Evolutionary conservation across 805 yeast species (phyloP).

Genomic region (Kregervanrija pseudodelftensis): DNA sequence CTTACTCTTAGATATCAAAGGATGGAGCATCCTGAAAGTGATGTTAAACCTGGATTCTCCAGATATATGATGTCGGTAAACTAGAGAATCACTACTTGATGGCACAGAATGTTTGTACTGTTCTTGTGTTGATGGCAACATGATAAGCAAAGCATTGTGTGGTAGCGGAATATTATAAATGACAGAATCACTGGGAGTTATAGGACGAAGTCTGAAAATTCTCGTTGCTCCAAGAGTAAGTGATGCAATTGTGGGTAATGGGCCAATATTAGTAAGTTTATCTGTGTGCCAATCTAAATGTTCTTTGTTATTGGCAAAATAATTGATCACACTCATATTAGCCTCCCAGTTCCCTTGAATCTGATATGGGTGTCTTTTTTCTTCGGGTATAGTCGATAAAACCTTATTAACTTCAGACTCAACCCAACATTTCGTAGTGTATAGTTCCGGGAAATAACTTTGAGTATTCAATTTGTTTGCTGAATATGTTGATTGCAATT

Average conservation of each 20-base stretch:
- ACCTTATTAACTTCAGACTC: conserved; percentile 15
- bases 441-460: conserved; percentile 11
- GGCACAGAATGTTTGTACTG: conserved; percentile 62
- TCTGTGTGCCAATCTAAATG: conserved; percentile 75
- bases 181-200: conserved; percentile 19
- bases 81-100: conserved; percentile 33
- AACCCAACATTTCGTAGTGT: conserved; percentile 9
- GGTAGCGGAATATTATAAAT: conserved; percentile 54
- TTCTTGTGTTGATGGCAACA: conserved; percentile 80
- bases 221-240: conserved; percentile 64
- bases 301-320: conserved; percentile 41
- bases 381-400: conserved; percentile 10
- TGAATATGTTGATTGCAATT: not conserved
- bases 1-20: conserved; percentile 26
- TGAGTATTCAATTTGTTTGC: not conserved
- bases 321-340: conserved; percentile 49
- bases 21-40: conserved; percentile 54
- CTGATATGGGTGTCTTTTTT: conserved; percentile 31
- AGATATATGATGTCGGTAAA: conserved; percentile 35
- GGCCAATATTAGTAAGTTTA: conserved; percentile 64
- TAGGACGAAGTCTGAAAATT: conserved; percentile 50
- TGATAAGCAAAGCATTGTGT: conserved; percentile 60
- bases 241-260: conserved; percentile 61
- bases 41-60: conserved; percentile 52
- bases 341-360: conserved; percentile 39